These are phyloP conservation scores for Trametopsis cervina DNA, from an alignment of 768 basidiomycete genomes.

Conservation along the genomic window DNA sequence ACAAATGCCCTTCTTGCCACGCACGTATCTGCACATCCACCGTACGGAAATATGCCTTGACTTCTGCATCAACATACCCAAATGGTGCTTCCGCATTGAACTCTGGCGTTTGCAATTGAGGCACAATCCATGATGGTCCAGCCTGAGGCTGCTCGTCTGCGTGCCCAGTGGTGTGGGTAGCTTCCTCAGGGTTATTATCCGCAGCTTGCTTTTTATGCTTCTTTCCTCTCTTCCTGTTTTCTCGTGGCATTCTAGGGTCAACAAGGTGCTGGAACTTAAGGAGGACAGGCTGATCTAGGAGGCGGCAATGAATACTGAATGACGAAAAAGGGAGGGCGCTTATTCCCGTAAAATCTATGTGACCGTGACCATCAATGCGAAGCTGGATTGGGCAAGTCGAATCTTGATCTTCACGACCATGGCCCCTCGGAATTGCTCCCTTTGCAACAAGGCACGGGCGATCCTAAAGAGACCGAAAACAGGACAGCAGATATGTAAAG, in stretches of 20 bases:
- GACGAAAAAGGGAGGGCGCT: background rate
- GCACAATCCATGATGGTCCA: conserved; percentile 69
- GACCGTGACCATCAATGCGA: background rate
- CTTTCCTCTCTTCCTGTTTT: conserved; percentile 71
- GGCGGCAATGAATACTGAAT: background rate
- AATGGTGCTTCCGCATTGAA: conserved; percentile 71
- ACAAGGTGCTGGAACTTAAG: too few relatives aligned
- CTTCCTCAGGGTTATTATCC: conserved; percentile 5
- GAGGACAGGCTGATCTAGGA: background rate
- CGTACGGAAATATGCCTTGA: conserved; percentile 89
- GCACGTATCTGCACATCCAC: conserved; percentile 83
- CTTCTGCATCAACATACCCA: conserved; percentile 81
- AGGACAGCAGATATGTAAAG: conserved; percentile 93
- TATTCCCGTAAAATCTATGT: background rate
- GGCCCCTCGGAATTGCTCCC: conserved; percentile 74
- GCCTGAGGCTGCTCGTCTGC: conserved; percentile 19
- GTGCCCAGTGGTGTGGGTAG: conserved; percentile 11
- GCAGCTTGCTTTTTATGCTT: conserved; percentile 52
- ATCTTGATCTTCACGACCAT: conserved; percentile 33
- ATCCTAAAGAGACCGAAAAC: conserved; percentile 96
- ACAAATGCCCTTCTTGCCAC: conserved; percentile 65
- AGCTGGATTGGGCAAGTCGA: background rate
- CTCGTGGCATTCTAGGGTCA: conserved; percentile 53
- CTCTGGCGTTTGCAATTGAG: conserved; percentile 31
- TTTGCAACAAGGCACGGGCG: conserved; percentile 71